Base-by-base conservation (phyloP, 352 stramenopile species). In the Phytophthora litchii region DNA sequence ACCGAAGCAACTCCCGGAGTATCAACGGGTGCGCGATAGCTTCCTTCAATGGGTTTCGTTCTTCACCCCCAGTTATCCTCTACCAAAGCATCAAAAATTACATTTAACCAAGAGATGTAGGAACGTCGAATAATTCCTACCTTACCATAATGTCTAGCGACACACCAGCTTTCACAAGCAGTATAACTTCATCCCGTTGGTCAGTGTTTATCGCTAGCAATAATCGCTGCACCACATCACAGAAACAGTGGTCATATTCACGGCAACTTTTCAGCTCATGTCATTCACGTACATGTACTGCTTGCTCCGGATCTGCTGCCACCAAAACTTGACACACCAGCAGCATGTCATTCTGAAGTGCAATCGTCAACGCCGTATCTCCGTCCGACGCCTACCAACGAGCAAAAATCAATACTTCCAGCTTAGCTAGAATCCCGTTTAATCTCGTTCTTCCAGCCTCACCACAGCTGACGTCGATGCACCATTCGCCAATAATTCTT, bases 291-390 rank as follows among this genome's bases (percentile, higher is more conserved):
- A 75, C 67, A 21, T 66, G 46, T 9, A 67, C 56, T 14, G 56
- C 61, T 25, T 72, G 55, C 9, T 75, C 67, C 12, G 56, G 47
- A 14, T 75, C 67, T 4, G 47, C 57, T 20, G 67, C 51, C 9
- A 65, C 62, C 16, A 75, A 46, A 27, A 75, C 61, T 61, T 75
- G 67, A 31, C 67, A 75, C 37, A 75, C 64, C 13, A 75, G 48
- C 29, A 69, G 36, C 6, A 37, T 16, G 27, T 62, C 47, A 7
- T 43, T 58, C 11, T 45, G 55, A 5, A 75, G 14, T 35, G 67
- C 67, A 38, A 63, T 53, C 4, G 52, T 55, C 36, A 75, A 36
- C 9, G 67, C 62, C 1, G 67, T 75, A 16, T 35, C 56, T 11
- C 67, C 52, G 27, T 75, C 62, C 19, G 31, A 44, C 7, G 62